phyloP scores from a whole-genome alignment of 305 asterid species.

The Nicotiana rustica region DNA sequence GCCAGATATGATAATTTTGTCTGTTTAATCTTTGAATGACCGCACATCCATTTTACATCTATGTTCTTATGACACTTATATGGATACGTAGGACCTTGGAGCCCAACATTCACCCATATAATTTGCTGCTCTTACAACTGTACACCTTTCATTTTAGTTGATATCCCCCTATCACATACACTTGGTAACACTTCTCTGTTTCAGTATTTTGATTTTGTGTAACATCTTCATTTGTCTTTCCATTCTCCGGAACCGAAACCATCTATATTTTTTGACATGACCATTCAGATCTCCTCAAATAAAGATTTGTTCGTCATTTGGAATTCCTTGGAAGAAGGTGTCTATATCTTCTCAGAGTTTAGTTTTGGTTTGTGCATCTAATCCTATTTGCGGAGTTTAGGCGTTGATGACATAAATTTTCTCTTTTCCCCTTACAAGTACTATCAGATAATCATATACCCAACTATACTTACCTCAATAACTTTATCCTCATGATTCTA shows the following conservation, averaged over 20 bases:
- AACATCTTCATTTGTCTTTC: neutral
- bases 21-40: neutral
- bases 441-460: neutral
- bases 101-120: neutral
- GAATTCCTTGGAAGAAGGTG: neutral
- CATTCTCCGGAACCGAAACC: neutral
- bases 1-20: neutral
- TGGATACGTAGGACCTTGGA: neutral
- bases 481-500: neutral
- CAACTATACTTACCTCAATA: neutral
- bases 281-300: neutral
- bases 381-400: neutral
- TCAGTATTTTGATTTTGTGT: slow-evolving; percentile 12
- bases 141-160: neutral
- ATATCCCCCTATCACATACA: neutral
- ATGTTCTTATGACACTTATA: neutral
- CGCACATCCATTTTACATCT: neutral
- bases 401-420: neutral
- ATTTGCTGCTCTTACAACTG: neutral
- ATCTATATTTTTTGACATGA: neutral
- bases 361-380: neutral
- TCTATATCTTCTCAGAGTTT: neutral
- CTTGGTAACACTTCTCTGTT: neutral
- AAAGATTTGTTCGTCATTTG: neutral
- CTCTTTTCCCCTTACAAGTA: neutral